Percentiles rank a stretch among this genome's conserved stretches.
Evolutionary conservation across 2,329 filamentous ascomycete species (phyloP).

Genomic region (Coniella lustricola): DNA sequence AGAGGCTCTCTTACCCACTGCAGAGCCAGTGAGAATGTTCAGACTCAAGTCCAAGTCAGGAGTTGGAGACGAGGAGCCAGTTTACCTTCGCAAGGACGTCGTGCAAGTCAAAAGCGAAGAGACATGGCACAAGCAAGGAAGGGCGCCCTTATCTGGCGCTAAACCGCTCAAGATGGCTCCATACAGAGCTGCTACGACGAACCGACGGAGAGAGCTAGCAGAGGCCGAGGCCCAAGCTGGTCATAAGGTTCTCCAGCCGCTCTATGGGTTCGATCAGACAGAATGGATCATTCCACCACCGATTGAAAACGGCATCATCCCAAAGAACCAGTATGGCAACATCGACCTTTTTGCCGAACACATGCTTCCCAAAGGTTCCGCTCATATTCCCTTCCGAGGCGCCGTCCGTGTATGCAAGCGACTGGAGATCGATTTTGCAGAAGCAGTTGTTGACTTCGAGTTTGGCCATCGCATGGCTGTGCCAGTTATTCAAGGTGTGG

Average conservation of each 20-base stretch:
- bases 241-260: constrained; percentile 75
- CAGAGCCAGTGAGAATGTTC: constrained; percentile 68
- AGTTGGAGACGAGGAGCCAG: constrained; percentile 67
- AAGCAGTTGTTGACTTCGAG: constrained; percentile 93
- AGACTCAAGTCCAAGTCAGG: constrained; percentile 63
- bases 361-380: constrained; percentile 77
- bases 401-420: constrained; percentile 75
- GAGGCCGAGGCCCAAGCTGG: constrained; percentile 75
- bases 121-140: constrained; percentile 96
- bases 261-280: constrained; percentile 80
- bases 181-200: constrained; percentile 82
- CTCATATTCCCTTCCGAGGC: constrained; percentile 74
- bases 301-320: constrained; percentile 77
- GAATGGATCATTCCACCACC: constrained; percentile 92
- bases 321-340: constrained; percentile 91
- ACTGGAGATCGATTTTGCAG: constrained; percentile 80
- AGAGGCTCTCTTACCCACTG: constrained; percentile 69
- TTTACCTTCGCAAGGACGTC: constrained; percentile 74
- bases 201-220: constrained; percentile 80
- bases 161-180: constrained; percentile 79
- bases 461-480: constrained; percentile 93
- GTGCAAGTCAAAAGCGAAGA: constrained; percentile 84
- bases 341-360: constrained; percentile 92
- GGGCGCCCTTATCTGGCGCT: constrained; percentile 63
- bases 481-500: constrained; percentile 83